Base-by-base conservation (phyloP, 1,139 yeast genomes). In the Yamadazyma diddensiae region DNA sequence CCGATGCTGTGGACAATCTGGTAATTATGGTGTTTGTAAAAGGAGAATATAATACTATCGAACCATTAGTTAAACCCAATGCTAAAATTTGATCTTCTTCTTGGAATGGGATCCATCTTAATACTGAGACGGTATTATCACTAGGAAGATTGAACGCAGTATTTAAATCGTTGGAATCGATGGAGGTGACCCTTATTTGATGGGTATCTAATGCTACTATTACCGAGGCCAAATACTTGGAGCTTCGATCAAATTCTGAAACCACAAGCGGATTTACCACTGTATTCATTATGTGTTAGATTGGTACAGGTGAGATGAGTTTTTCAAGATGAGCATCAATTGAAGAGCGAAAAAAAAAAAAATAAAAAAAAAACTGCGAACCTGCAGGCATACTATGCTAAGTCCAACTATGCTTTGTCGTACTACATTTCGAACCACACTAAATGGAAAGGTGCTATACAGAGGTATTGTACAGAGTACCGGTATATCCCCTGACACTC, bases 151-250 rank as follows among this genome's bases (percentile, higher is more conserved):
- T 69, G 31, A 74, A 63, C 6, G 67, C 53, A 6, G 70, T 55
- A 39, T 68, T 53, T 28, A 68, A 57, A 10, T 21, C 27, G 6
- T 70, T 52, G 11, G 21, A 18, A 34, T 52, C 49, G 6, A 76
- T 59, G 6, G 84, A 70, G 46, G 75, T 81, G 3, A 85, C 84
- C 42, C 81, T 72, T 29, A 88, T 62, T 46, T 80, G 79, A 50
- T 85, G 92, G 7, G 79, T 68, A 52, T 87, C 95, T 41, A 88
- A 68, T 3, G 88, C 82, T 25, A 79, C 75, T 16, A 77, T 62
- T 1, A 79, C 88, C 30, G 79, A 73, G 13, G 94, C 94, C 46
- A 80, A 70, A 48, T 70, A 70, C 28, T 72, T 65, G 15, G 81
- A 79, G 1, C 73, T 55, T 9, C 78, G 68, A 57, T 80, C 84